A percentile compares a stretch with the other conserved stretches of the same genome.
These are phyloP conservation scores for Ceratocystis diversiconidia DNA, from an alignment of 2,329 filamentous ascomycete genomes.

Conservation along the genomic window DNA sequence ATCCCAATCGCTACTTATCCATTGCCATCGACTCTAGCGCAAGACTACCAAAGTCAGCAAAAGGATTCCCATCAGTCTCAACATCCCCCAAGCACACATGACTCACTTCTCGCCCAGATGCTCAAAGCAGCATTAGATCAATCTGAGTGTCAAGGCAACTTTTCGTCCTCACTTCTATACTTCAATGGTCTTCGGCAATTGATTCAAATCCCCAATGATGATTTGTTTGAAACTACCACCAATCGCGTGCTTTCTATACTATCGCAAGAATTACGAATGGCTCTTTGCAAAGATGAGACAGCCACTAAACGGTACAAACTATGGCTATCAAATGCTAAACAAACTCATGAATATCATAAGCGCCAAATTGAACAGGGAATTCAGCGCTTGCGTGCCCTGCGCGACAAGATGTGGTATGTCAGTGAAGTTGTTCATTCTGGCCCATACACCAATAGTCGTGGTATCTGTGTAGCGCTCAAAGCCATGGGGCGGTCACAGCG, in stretches of 20 bases:
- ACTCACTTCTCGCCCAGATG: constrained; percentile 52
- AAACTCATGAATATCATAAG: constrained; percentile 66
- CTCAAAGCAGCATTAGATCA: constrained; percentile 62
- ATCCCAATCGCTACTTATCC: constrained; percentile 36
- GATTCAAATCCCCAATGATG: constrained; percentile 45
- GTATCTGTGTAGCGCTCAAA: constrained; percentile 75
- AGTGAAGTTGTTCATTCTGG: constrained; percentile 84
- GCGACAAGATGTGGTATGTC: constrained; percentile 98
- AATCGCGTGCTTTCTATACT: constrained; percentile 60
- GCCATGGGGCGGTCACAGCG: constrained; percentile 64
- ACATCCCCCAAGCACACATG: constrained; percentile 14
- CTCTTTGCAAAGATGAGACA: constrained; percentile 52
- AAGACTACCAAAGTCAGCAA: too few relatives aligned
- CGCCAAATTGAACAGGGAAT: constrained; percentile 61
- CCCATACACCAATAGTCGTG: constrained; percentile 72
- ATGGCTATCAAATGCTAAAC: constrained; percentile 72
- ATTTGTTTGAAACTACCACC: constrained; percentile 52
- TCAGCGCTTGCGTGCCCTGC: constrained; percentile 55
- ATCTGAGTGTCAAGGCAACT: constrained; percentile 67
- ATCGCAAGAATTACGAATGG: constrained; percentile 54
- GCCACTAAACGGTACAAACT: constrained; percentile 67
- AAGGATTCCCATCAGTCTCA: too few relatives aligned
- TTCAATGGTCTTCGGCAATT: constrained; percentile 71
- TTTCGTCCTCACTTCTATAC: constrained; percentile 70
- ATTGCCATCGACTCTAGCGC: not conserved